Base-by-base conservation (phyloP, 1,284 basidiomycete genomes). In the Omphalotus olearius region DNA sequence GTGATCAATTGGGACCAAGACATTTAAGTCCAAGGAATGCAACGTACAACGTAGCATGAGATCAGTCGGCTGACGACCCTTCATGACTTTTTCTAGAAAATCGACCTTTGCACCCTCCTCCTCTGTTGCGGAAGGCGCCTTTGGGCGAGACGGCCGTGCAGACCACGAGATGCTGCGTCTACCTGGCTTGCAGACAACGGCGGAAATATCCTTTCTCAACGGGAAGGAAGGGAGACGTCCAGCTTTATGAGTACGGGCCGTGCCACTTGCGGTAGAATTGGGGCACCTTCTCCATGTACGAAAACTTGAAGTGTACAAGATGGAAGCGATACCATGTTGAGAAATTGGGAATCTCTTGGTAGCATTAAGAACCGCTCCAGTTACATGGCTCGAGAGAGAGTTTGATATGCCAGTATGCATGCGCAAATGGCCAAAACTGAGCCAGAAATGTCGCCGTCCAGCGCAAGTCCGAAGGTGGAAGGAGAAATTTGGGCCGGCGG, bases 71-170 rank as follows among this genome's bases (percentile, higher is more conserved):
- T 90, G 85, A 50, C 88, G 78, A 38, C 85, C 85, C 63, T 88
- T 88, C 78, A 90, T 85, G 50, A 87, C 82, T 58, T 86, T 89
- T 60, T 90, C 88, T 46, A 91, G 69, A 54, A 91, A 84, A 44
- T 83, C 83, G 26, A 76, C 78, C 61, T 83, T 82, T 2, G 83
- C 78, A 23, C 74, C 76, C 62, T 89, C 85, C 64, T 91, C 87
- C 60, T 85, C 78, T 44, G 66, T 73, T 55, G 80, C 75, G 30
- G 75, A 69, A 14, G 63, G 59, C 40, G 55, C 64, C 26, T 59
- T 63, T 45, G 62, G 60, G 25, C 70, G 67, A 36, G 62, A 54
- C 35, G 58, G 20, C 42, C 55, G 63, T 45, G 64, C 56, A 33
- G 3, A 33, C 30, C 30, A 33, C 2, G 30, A 3, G 30, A 33